These are phyloP conservation scores for Fusarium verrucosum DNA, from an alignment of 2,329 filamentous ascomycete genomes.

Conservation along the genomic window DNA sequence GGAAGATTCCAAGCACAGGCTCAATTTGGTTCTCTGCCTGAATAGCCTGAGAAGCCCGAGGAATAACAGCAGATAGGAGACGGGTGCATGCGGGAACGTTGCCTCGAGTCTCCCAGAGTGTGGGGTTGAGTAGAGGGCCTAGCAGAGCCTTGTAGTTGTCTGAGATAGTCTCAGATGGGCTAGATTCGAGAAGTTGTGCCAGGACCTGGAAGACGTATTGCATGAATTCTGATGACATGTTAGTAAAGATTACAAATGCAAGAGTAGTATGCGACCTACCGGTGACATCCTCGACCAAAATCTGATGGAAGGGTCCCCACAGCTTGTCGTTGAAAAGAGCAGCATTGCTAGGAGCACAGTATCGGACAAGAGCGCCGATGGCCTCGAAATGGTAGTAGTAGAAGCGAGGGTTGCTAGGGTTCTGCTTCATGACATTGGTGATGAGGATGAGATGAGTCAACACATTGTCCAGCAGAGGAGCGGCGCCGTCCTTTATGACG, in stretches of 20 bases:
- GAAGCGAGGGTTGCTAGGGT: slow-evolving; percentile 96
- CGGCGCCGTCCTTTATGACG: slow-evolving; percentile 85
- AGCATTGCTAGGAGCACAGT: slow-evolving; percentile 71
- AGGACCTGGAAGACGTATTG: slow-evolving; percentile 97
- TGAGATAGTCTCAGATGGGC: slow-evolving; percentile 80
- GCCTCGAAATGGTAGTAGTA: slow-evolving; percentile 99
- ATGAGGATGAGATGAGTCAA: slow-evolving; percentile 87
- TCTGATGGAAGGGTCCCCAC: slow-evolving; percentile 82
- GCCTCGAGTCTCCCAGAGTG: slow-evolving; percentile 89
- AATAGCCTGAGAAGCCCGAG: slow-evolving; percentile 77
- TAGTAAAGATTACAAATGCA: slow-evolving; percentile 36
- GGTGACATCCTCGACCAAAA: slow-evolving; percentile 83
- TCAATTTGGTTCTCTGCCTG: slow-evolving; percentile 83
- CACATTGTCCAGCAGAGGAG: slow-evolving; percentile 78
- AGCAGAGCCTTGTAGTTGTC: slow-evolving; percentile 84
- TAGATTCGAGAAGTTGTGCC: slow-evolving; percentile 87
- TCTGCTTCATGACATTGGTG: slow-evolving; percentile 89
- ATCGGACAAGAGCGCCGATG: slow-evolving; percentile 82
- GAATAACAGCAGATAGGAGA: slow-evolving; percentile 83
- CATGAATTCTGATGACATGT: slow-evolving; percentile 75
- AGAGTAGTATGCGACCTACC: slow-evolving; percentile 56
- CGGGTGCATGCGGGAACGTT: slow-evolving; percentile 93
- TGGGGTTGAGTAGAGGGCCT: slow-evolving; percentile 78
- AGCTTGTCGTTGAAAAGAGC: slow-evolving; percentile 81
- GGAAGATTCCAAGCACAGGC: slow-evolving; percentile 93